Base-by-base conservation (phyloP, 2,329 filamentous ascomycete species). In the Phyllosticta ampelicida region DNA sequence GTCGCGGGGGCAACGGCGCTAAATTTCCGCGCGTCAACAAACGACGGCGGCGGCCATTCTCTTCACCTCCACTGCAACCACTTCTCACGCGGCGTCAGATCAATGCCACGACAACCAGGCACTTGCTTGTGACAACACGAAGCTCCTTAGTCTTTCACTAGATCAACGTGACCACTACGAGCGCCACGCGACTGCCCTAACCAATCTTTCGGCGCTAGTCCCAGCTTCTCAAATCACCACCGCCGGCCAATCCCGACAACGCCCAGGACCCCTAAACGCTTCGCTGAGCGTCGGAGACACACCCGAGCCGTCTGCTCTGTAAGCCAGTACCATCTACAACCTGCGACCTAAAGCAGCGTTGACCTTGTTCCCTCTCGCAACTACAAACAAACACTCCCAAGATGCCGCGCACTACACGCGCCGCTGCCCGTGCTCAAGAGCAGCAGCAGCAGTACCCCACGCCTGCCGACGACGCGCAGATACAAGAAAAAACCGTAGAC, bases 341-440 rank as follows among this genome's bases (percentile, higher is more conserved):
- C 10, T 16, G 3, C 30, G n/a, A 21, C 13, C 18, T 21, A 50
- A 13, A 36, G 18, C 50, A 10, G 51, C 23, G 21, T 19, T 52
- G 51, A 29, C 51, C 21, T n/a, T 21, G 28, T 21, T 44, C 11
- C 51, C 49, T 51, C 51, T 36, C 19, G 19, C 21, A 19, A n/a
- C 51, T 44, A 52, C 55, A 58, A 53, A 51, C 48, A 54, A 36
- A 54, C 54, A 16, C 16, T 13, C 48, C 5, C 19, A 58, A 50
- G 1, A 59, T 59, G 57, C 48, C 57, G 49, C 57, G 57, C 57
- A 59, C 30, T 48, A 59, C 57, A 28, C 57, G 57, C 57, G 57
- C 57, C 53, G 57, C 57, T 26, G 53, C 53, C 48, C 52, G 57
- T 49, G 57, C 57, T 11, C 57, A 59, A 30, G 51, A 58, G 30